These are phyloP conservation scores for Xylaria sp. DNA, from an alignment of 2,329 filamentous ascomycete genomes.

Conservation along the genomic window DNA sequence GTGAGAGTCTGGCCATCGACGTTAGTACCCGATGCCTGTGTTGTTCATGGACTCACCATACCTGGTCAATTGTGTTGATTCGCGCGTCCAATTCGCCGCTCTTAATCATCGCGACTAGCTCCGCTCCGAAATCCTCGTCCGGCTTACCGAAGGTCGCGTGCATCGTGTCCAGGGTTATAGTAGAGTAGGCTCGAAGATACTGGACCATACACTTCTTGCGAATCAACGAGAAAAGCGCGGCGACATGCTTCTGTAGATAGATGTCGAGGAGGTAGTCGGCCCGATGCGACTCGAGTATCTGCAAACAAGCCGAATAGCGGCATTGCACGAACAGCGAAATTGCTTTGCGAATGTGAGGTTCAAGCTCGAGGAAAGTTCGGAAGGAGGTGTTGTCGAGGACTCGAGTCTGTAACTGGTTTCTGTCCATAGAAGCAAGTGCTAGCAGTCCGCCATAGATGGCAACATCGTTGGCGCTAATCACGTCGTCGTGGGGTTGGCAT, in stretches of 20 bases:
- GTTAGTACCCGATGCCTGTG: slow-evolving; percentile 7
- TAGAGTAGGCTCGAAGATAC: slow-evolving; percentile 86
- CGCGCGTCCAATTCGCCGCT: slow-evolving; percentile 66
- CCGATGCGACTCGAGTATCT: slow-evolving; percentile 74
- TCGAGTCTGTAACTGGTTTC: slow-evolving; percentile 63
- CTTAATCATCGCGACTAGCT: slow-evolving; percentile 75
- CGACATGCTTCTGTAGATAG: slow-evolving; percentile 71
- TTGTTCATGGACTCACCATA: slow-evolving; percentile 32
- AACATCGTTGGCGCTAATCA: slow-evolving; percentile 79
- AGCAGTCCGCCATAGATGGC: slow-evolving; percentile 88
- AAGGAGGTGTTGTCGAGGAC: slow-evolving; percentile 80
- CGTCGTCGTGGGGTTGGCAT: slow-evolving; percentile 57
- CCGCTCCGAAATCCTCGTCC: slow-evolving; percentile 60
- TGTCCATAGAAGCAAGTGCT: slow-evolving; percentile 83
- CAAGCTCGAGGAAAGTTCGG: slow-evolving; percentile 81
- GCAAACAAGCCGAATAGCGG: slow-evolving; percentile 79
- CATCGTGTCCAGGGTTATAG: slow-evolving; percentile 75
- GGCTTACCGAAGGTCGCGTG: slow-evolving; percentile 66
- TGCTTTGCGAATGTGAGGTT: slow-evolving; percentile 89
- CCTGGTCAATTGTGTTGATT: slow-evolving; percentile 76
- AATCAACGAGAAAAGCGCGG: slow-evolving; percentile 65
- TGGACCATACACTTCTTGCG: slow-evolving; percentile 89
- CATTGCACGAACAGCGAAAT: slow-evolving; percentile 85
- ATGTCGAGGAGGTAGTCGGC: slow-evolving; percentile 87
- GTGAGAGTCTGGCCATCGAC: slow-evolving; percentile 56